These are phyloP conservation scores for Rhexocercosporidium sp. DNA, from an alignment of 2,329 filamentous ascomycete genomes.

Conservation along the genomic window DNA sequence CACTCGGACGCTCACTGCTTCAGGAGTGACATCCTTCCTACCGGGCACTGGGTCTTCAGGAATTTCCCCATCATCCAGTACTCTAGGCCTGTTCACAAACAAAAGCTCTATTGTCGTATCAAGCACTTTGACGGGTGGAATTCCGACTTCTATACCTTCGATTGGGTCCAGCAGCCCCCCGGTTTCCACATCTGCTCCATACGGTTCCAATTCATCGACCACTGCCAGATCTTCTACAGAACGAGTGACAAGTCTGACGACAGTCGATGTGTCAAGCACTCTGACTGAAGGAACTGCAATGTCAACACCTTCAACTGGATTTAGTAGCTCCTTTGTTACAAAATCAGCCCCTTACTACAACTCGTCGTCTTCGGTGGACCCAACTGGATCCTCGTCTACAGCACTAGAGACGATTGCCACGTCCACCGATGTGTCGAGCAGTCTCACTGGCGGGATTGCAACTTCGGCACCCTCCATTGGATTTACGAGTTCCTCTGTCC, in stretches of 20 bases:
- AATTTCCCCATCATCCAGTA: neutral
- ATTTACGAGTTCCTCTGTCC: neutral
- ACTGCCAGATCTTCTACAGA: neutral
- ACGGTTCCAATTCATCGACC: neutral
- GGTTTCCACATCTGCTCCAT: neutral
- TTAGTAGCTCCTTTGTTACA: neutral
- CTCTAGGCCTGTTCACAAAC: neutral
- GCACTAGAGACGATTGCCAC: neutral
- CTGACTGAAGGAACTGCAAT: neutral
- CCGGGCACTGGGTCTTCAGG: conserved; percentile 11
- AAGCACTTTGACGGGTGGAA: neutral
- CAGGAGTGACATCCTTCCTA: neutral
- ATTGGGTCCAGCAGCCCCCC: neutral
- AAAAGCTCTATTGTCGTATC: neutral
- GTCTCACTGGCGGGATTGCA: neutral
- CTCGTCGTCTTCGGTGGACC: neutral
- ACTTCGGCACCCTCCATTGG: neutral
- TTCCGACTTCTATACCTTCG: neutral
- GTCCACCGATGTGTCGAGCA: neutral
- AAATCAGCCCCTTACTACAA: conserved; percentile 9
- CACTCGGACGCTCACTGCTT: neutral
- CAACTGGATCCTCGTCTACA: neutral
- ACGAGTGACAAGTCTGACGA: neutral
- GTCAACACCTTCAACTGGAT: neutral
- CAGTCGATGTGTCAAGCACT: neutral